phyloP scores from a whole-genome alignment of 768 basidiomycete species.

The Sporobolomyces phaffii region DNA sequence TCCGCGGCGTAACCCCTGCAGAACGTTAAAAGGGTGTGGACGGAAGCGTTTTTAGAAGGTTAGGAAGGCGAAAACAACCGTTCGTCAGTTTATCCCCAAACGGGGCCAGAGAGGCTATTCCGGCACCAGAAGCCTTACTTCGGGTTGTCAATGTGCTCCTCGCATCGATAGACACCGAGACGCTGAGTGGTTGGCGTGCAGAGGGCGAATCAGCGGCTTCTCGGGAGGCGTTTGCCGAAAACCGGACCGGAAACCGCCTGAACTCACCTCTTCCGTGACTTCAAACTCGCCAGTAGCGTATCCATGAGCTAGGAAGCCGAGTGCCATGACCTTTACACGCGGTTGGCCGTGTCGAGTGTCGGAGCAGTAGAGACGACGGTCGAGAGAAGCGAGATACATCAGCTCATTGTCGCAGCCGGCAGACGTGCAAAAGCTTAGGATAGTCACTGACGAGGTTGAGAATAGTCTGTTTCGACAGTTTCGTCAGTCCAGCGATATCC shows the following conservation, averaged over 20 bases:
- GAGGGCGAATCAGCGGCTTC: too few species aligned
- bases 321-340: slow-evolving; percentile 73
- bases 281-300: slow-evolving; percentile 53
- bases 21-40: not conserved
- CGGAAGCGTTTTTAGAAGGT: too few species aligned
- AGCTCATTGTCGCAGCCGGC: too few species aligned
- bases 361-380: too few species aligned
- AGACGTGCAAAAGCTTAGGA: too few species aligned
- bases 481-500: slow-evolving; percentile 44
- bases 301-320: slow-evolving; percentile 70
- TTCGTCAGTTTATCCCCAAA: too few species aligned
- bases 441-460: slow-evolving; percentile 39
- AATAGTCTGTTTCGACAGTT: slow-evolving; percentile 37
- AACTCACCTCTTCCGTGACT: slow-evolving; percentile 40
- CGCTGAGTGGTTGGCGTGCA: too few species aligned
- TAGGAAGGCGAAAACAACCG: too few species aligned
- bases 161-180: slow-evolving; percentile 50
- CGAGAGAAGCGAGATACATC: slow-evolving; percentile 81
- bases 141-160: slow-evolving; percentile 51
- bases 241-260: too few species aligned
- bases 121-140: slow-evolving; percentile 28
- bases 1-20: slow-evolving; percentile 35
- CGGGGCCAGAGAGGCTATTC: not conserved
- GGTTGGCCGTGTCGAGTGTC: too few species aligned
- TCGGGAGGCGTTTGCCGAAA: too few species aligned